Evolutionary conservation across 208 protist genomes (phyloP).

Genomic region (Trypanosoma vivax): DNA sequence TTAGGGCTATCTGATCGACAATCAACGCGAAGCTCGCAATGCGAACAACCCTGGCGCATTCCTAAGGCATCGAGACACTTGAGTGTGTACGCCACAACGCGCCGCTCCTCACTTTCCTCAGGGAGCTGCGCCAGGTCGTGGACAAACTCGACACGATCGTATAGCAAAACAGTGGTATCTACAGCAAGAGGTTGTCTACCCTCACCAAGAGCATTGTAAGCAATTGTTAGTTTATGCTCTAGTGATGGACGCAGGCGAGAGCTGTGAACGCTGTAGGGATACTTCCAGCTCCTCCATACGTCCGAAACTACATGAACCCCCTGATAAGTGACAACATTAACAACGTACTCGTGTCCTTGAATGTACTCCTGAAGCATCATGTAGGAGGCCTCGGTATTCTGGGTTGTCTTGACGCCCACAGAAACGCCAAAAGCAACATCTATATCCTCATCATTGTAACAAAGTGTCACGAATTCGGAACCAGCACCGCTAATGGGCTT

Average conservation of each 20-base stretch:
- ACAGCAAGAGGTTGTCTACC: not conserved
- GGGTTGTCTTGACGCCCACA: slow-evolving; percentile 31
- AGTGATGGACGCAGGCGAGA: slow-evolving; percentile 28
- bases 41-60: slow-evolving; percentile 66
- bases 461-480: slow-evolving; percentile 80
- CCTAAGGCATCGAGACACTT: slow-evolving; percentile 64
- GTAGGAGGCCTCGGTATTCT: slow-evolving; percentile 36
- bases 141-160: slow-evolving; percentile 72
- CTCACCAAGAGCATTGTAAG: not conserved
- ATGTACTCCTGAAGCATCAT: slow-evolving; percentile 87
- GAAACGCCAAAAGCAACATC: slow-evolving; percentile 41
- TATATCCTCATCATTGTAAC: slow-evolving; percentile 43
- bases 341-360: slow-evolving; percentile 79
- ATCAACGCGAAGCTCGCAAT: slow-evolving; percentile 84
- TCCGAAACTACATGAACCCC: slow-evolving; percentile 77
- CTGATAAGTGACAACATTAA: slow-evolving; percentile 71
- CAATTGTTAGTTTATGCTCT: slow-evolving; percentile 20
- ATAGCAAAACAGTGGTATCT: slow-evolving; percentile 51
- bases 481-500: slow-evolving; percentile 78
- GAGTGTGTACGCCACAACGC: slow-evolving; percentile 68
- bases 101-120: slow-evolving; percentile 29
- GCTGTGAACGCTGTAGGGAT: slow-evolving; percentile 29
- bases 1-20: slow-evolving; percentile 20
- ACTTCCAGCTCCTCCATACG: slow-evolving; percentile 85
- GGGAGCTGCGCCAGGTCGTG: slow-evolving; percentile 35